phyloP scores from a whole-genome alignment of 257 asterid genomes.

The Lithospermum erythrorhizon region DNA sequence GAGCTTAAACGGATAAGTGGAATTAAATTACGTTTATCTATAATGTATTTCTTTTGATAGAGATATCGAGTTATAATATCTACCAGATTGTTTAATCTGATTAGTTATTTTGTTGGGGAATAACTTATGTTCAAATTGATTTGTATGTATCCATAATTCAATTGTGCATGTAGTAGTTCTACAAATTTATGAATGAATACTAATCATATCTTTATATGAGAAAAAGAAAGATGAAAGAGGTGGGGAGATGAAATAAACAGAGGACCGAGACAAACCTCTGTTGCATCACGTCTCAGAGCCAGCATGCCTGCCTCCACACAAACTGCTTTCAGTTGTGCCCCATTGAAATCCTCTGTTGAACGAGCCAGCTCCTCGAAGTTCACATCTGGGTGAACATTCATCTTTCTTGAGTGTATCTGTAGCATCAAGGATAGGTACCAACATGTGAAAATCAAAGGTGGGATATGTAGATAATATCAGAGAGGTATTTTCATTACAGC shows the following conservation, averaged over 20 bases:
- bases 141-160: no score
- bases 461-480: neutral
- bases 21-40: no score
- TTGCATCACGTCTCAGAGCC: slow-evolving; percentile 95
- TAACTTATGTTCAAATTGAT: no score
- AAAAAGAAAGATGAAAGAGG: neutral
- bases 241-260: slow-evolving; percentile 1
- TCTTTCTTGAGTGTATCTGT: slow-evolving; percentile 93
- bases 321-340: slow-evolving; percentile 95
- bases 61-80: no score
- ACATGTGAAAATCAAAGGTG: neutral
- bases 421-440: neutral
- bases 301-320: slow-evolving; percentile 98
- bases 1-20: no score
- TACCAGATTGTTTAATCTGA: no score
- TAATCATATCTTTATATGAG: no score
- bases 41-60: no score
- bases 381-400: slow-evolving; percentile 93
- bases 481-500: neutral
- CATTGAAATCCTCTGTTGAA: slow-evolving; percentile 91
- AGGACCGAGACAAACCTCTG: slow-evolving; percentile 49
- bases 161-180: no score
- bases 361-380: slow-evolving; percentile 98
- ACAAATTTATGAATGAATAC: neutral
- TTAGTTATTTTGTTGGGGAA: no score